Conservation (phyloP, 192 early-diverging fungal genomes). For the Paraglomus brasilianum region DNA sequence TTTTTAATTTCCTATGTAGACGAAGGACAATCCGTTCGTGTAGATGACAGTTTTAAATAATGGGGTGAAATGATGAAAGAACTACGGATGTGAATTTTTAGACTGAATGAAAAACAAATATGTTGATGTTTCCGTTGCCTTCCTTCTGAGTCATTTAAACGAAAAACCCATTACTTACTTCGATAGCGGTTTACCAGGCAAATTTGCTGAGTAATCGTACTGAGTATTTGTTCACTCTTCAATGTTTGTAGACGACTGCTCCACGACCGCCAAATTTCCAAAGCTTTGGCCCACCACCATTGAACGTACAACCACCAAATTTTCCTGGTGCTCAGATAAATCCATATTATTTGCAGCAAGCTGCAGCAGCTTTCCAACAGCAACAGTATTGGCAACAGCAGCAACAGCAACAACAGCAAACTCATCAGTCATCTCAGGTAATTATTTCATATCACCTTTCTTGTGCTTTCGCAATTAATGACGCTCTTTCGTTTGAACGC, state of each 20-base stretch:
- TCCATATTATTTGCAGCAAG: slow-evolving; percentile 39
- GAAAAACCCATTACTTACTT: background rate
- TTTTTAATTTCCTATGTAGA: slow-evolving; percentile 34
- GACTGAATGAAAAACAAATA: slow-evolving; percentile 17
- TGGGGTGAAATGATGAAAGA: slow-evolving; percentile 40
- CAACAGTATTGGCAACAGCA: slow-evolving; percentile 40
- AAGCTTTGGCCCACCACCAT: slow-evolving; percentile 26
- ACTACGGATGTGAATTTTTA: slow-evolving; percentile 30
- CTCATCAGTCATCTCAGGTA: slow-evolving; percentile 34
- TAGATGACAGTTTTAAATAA: background rate
- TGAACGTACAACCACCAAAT: slow-evolving; percentile 27
- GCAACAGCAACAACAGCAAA: slow-evolving; percentile 35
- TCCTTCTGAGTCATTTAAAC: slow-evolving; percentile 41
- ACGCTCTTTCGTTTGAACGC: too few species aligned
- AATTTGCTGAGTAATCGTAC: background rate
- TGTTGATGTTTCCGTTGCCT: slow-evolving; percentile 38
- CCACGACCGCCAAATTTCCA: slow-evolving; percentile 38
- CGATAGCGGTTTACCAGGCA: too few species aligned
- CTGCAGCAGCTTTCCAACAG: slow-evolving; percentile 36
- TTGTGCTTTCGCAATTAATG: too few species aligned
- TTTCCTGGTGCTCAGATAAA: slow-evolving; percentile 25
- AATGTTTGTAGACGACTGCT: slow-evolving; percentile 42
- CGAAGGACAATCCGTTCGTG: slow-evolving; percentile 37
- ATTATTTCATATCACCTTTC: too few species aligned
- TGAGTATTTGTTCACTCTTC: too few species aligned